Evolutionary conservation across 2,329 filamentous ascomycete species (phyloP), one percentile per base, ranked within the genome.

Genomic region (Blastomyces gilchristii): DNA sequence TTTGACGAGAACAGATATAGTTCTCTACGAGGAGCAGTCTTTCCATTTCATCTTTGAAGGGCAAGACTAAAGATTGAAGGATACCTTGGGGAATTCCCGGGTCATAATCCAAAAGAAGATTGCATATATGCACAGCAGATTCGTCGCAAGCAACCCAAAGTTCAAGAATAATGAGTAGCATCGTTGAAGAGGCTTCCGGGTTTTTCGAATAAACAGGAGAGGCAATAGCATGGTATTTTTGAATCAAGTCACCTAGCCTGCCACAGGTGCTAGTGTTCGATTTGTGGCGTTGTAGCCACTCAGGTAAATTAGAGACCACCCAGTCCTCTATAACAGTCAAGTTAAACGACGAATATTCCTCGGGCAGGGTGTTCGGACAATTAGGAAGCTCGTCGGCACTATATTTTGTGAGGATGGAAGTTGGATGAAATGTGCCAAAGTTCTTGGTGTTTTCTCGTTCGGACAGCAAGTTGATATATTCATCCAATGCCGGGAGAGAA

Each of bases 131-230:
- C 1, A 76, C 72, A 0, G 80, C 79, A 1, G 75, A 73, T 60
- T 74, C 80, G 64, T 88, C 85, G 41, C 80, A 78, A 0, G 81
- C 81, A 8, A 83, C 69, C 85, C 85, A 88, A 0, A 87, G 69
- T 62, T 87, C 83, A 2, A 85, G 66, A 0, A 82, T 67, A 0
- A 80, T 83, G 0, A 88, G 75, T 2, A 85, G 63, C 80, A 86
- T 85, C 4, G 79, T 65, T 0, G 85, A 87, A 0, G 74, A 67
- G 0, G 71, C 72, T 64, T 82, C 78, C 0, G 84, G 80, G 16
- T 63, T 60, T 50, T 65, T 22, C 14, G 53, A 49, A 47, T 64
- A 64, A 6, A 62, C 16, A 7, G 58, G 18, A 25, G 25, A 31
- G 18, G 63, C 63, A 43, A 54, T 43, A 28, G 34, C 37, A 14